Conservation (phyloP, 805 yeast species). For the Pichia gijzeniarum region DNA sequence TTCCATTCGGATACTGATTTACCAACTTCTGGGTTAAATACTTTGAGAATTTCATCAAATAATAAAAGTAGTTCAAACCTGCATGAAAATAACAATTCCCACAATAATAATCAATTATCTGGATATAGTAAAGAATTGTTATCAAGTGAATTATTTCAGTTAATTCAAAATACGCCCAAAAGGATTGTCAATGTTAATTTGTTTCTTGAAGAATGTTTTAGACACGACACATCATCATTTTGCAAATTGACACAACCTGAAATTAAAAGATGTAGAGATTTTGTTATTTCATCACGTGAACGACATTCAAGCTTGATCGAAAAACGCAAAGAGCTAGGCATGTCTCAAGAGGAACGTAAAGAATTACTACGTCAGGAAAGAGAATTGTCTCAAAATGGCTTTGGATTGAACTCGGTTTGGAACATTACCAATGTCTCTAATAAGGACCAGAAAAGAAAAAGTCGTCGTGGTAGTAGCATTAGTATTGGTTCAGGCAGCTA, state of each 20-base stretch:
- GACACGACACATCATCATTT: constrained; percentile 25
- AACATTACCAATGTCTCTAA: background rate
- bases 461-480: background rate
- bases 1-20: constrained; percentile 13
- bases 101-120: background rate
- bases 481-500: background rate
- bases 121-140: constrained; percentile 21
- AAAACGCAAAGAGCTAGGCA: constrained; percentile 25
- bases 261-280: constrained; percentile 67
- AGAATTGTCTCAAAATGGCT: background rate
- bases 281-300: constrained; percentile 60
- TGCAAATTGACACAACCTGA: constrained; percentile 76
- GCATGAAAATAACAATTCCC: constrained; percentile 14
- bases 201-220: constrained; percentile 69
- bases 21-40: constrained; percentile 2
- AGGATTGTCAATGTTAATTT: constrained; percentile 59
- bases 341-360: constrained; percentile 28
- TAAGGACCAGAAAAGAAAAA: background rate
- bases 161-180: constrained; percentile 79
- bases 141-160: constrained; percentile 55
- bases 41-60: background rate
- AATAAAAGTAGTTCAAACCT: constrained; percentile 5
- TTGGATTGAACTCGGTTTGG: constrained; percentile 5
- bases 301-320: constrained; percentile 31
- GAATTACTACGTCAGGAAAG: constrained; percentile 17